Conservation (phyloP, 108 stramenopile species). For the Conticribra weissflogii region DNA sequence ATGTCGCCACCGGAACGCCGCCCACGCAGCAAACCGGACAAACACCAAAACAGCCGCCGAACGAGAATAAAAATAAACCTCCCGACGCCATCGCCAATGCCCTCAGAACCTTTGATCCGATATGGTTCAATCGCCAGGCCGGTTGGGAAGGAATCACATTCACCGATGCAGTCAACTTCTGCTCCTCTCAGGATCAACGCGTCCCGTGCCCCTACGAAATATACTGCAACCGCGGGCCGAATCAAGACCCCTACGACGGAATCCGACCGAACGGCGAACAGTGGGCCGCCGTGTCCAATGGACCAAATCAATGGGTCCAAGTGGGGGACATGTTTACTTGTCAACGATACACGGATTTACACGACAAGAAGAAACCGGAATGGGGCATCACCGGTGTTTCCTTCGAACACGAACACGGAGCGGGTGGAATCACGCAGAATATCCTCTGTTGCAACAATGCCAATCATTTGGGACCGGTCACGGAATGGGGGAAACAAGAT, state of each 20-base stretch:
- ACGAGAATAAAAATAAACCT: conserved; percentile 1
- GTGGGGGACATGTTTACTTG: conserved; percentile 33
- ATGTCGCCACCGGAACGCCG: background rate
- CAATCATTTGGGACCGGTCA: conserved; percentile 15
- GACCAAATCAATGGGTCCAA: conserved; percentile 41
- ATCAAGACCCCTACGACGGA: conserved; percentile 18
- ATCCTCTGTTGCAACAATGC: conserved; percentile 37
- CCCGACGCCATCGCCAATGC: conserved; percentile 27
- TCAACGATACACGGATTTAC: conserved; percentile 31
- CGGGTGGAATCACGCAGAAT: conserved; percentile 47
- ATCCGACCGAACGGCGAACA: conserved; percentile 31
- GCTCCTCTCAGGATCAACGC: conserved; percentile 23
- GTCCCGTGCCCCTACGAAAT: conserved; percentile 47
- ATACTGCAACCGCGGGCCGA: conserved; percentile 33
- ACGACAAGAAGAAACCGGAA: conserved; percentile 23
- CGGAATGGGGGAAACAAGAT: conserved; percentile 31
- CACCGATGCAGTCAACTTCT: conserved; percentile 38
- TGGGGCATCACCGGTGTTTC: conserved; percentile 42
- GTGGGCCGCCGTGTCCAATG: conserved; percentile 44
- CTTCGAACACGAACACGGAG: conserved; percentile 37
- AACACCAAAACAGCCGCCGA: conserved; percentile 4
- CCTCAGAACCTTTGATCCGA: conserved; percentile 30
- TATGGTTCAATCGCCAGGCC: conserved; percentile 33
- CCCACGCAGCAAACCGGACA: background rate
- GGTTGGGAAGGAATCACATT: conserved; percentile 49